A percentile compares a stretch with the other conserved stretches of the same genome.
Evolutionary conservation across 2,329 filamentous ascomycete genomes (phyloP).

Genomic region (Exserohilum turcica): DNA sequence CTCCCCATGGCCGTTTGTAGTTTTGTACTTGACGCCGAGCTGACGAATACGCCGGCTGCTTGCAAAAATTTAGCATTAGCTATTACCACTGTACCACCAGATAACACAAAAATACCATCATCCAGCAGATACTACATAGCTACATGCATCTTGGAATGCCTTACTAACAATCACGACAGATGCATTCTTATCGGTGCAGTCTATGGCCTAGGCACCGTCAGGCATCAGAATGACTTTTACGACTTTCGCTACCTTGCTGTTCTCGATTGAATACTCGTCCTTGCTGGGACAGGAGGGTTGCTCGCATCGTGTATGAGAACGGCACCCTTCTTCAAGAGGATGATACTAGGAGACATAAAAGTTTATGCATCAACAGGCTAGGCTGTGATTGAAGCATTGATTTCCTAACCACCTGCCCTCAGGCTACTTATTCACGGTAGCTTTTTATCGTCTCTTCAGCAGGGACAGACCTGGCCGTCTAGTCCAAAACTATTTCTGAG

Average conservation of each 20-base stretch:
- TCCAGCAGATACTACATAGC: conserved; percentile 50
- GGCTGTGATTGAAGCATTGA: too few relatives aligned
- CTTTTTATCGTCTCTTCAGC: too few relatives aligned
- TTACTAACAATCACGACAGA: conserved; percentile 11
- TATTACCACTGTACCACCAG: conserved; percentile 42
- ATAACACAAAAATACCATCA: conserved; percentile 52
- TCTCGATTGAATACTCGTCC: conserved; percentile 42
- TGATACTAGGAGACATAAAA: conserved; percentile 2
- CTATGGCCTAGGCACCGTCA: conserved; percentile 50
- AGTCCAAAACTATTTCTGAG: too few relatives aligned
- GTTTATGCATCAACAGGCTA: not conserved
- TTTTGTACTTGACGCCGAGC: conserved; percentile 58
- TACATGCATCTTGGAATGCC: conserved; percentile 31
- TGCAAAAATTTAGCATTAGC: conserved; percentile 47
- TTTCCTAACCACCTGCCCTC: too few relatives aligned
- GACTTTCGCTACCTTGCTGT: conserved; percentile 45
- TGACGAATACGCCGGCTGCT: conserved; percentile 46
- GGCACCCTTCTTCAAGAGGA: conserved; percentile 46
- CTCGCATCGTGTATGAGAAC: conserved; percentile 46
- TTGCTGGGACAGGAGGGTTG: conserved; percentile 38
- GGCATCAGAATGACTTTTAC: conserved; percentile 31
- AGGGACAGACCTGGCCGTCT: too few relatives aligned
- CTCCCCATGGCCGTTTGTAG: conserved; percentile 54
- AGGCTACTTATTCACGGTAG: too few relatives aligned
- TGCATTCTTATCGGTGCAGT: conserved; percentile 57